These are phyloP conservation scores for Cercospora nicotianae DNA, from an alignment of 2,329 filamentous ascomycete species.

Conservation along the genomic window DNA sequence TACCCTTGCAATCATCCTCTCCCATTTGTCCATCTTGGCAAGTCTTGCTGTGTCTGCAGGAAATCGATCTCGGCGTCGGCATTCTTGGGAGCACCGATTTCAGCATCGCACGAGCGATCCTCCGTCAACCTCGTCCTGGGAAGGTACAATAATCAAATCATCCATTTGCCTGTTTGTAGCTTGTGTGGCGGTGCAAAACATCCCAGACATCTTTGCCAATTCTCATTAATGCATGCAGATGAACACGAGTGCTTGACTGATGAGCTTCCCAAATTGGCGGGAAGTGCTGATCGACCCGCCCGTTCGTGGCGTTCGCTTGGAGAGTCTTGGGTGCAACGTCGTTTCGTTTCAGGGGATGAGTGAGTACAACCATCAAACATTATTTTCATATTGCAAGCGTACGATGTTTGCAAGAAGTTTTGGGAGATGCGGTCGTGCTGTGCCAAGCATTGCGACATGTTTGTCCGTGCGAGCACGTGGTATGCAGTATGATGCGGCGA, in stretches of 20 bases:
- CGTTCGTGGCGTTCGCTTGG: neutral
- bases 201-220: neutral
- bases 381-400: neutral
- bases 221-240: neutral
- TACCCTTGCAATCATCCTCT: neutral
- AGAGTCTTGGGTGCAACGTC: neutral
- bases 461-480: neutral
- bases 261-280: neutral
- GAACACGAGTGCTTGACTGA: neutral
- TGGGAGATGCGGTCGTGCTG: neutral
- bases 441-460: neutral
- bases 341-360: neutral
- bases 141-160: neutral
- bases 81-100: neutral
- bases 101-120: neutral
- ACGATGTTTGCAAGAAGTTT: neutral
- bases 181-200: neutral
- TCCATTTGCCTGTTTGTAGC: neutral
- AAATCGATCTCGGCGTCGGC: neutral
- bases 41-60: neutral
- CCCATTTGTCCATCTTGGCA: neutral
- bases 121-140: neutral
- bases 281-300: slow-evolving; percentile 4
- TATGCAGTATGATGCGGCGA: neutral
- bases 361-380: neutral